phyloP scores from a whole-genome alignment of 176 grass and related monocot species.

The Triticum turgidum region DNA sequence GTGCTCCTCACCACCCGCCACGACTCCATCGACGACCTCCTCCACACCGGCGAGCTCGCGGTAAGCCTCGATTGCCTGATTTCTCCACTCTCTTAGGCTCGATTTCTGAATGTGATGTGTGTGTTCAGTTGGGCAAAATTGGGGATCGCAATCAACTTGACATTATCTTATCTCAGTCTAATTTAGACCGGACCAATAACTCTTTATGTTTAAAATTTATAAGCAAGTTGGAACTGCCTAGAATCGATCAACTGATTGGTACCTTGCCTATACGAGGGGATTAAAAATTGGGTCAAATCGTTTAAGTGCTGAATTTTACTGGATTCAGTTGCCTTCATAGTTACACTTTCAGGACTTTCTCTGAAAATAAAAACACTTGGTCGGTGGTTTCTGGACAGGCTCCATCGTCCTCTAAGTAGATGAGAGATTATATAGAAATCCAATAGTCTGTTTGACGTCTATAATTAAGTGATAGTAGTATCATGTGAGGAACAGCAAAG shows the following conservation, averaged over 20 bases:
- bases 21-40: slow-evolving; percentile 66
- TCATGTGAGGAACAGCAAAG: slow-evolving; percentile 9
- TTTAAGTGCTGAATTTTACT: background rate
- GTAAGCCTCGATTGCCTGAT: slow-evolving; percentile 23
- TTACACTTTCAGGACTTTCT: too few relatives aligned
- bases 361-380: background rate
- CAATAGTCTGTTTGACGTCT: background rate
- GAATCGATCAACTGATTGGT: background rate
- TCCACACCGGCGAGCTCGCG: slow-evolving; percentile 86
- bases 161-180: background rate
- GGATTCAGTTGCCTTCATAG: background rate
- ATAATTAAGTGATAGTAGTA: background rate
- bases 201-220: background rate
- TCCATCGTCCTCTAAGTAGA: background rate
- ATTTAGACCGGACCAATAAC: slow-evolving; percentile 2
- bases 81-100: background rate
- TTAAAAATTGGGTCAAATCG: background rate
- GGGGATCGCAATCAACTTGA: background rate
- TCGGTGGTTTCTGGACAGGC: background rate
- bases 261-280: background rate
- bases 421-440: background rate
- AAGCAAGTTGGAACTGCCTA: slow-evolving; percentile 1
- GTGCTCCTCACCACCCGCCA: slow-evolving; percentile 68
- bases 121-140: background rate
- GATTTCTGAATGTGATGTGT: background rate